Evolutionary conservation across 1,284 basidiomycete genomes (phyloP).

Genomic region (Microbotryum silenes-acaulis): DNA sequence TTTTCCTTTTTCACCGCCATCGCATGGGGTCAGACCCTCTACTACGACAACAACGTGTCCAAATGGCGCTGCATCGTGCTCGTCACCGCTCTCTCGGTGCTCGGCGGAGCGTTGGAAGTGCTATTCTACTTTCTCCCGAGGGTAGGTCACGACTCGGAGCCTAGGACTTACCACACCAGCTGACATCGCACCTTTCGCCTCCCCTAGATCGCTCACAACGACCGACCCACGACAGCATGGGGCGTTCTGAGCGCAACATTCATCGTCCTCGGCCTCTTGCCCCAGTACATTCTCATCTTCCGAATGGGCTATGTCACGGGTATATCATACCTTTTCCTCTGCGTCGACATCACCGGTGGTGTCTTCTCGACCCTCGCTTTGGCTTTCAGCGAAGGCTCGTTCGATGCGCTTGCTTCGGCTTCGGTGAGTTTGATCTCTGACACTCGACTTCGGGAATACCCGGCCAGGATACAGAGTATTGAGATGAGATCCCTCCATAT

Average conservation of each 20-base stretch:
- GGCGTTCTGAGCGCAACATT: constrained; percentile 13
- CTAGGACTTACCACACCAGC: neutral
- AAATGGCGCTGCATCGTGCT: neutral
- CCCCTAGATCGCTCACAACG: neutral
- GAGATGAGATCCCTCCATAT: no score
- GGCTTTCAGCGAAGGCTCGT: constrained; percentile 5
- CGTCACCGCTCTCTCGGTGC: neutral
- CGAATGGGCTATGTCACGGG: constrained; percentile 9
- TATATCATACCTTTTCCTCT: constrained; percentile 18
- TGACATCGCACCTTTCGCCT: neutral
- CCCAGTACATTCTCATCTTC: constrained; percentile 3
- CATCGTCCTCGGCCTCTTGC: constrained; percentile 10
- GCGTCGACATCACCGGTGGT: constrained; percentile 17
- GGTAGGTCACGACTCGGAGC: neutral
- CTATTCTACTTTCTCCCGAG: constrained; percentile 4
- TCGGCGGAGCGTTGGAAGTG: constrained; percentile 12
- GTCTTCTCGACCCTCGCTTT: constrained; percentile 16
- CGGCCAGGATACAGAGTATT: no score
- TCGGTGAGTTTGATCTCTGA: neutral
- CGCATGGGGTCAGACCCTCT: constrained; percentile 15
- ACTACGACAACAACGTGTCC: constrained; percentile 8
- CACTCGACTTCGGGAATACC: no score
- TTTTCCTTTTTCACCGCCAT: constrained; percentile 11
- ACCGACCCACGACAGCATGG: neutral
- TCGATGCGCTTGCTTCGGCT: constrained; percentile 14